Conservation (phyloP, 768 basidiomycete species). For the Boletus rufocinnamomeus region DNA sequence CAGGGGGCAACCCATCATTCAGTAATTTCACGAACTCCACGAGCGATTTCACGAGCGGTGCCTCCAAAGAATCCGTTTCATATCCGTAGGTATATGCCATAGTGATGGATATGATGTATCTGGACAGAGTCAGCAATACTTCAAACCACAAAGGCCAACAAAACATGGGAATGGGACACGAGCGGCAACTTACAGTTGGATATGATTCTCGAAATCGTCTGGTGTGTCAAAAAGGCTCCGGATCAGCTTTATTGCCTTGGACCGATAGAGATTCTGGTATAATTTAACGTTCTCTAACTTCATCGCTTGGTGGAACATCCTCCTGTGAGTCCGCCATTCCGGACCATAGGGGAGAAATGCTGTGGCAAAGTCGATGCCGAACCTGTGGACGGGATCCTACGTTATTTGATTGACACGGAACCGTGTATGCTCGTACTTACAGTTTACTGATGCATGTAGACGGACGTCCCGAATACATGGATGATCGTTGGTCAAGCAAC, state of each 20-base stretch:
- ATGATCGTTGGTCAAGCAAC: slow-evolving; percentile 33
- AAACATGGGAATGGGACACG: not conserved
- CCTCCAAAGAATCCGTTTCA: slow-evolving; percentile 28
- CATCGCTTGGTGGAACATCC: slow-evolving; percentile 31
- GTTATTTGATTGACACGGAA: not conserved
- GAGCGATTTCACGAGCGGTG: slow-evolving; percentile 29
- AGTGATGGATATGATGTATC: slow-evolving; percentile 35
- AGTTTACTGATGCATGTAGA: slow-evolving; percentile 23
- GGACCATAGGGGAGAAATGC: slow-evolving; percentile 33
- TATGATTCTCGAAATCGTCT: slow-evolving; percentile 27
- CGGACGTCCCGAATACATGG: slow-evolving; percentile 33
- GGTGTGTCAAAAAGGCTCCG: slow-evolving; percentile 26
- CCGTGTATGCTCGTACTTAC: slow-evolving; percentile 9
- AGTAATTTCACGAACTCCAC: slow-evolving; percentile 26
- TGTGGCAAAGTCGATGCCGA: slow-evolving; percentile 33
- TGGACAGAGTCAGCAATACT: slow-evolving; percentile 5
- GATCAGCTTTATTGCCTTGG: slow-evolving; percentile 24
- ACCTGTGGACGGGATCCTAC: slow-evolving; percentile 13
- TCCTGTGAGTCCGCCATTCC: slow-evolving; percentile 32
- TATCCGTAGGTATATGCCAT: slow-evolving; percentile 36
- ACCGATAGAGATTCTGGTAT: slow-evolving; percentile 27
- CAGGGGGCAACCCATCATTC: slow-evolving; percentile 27
- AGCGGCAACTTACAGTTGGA: slow-evolving; percentile 21
- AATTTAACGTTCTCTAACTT: slow-evolving; percentile 20
- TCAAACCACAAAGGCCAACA: not conserved